Evolutionary conservation across 2,329 filamentous ascomycete species (phyloP).

Genomic region (Clonostachys byssicola): DNA sequence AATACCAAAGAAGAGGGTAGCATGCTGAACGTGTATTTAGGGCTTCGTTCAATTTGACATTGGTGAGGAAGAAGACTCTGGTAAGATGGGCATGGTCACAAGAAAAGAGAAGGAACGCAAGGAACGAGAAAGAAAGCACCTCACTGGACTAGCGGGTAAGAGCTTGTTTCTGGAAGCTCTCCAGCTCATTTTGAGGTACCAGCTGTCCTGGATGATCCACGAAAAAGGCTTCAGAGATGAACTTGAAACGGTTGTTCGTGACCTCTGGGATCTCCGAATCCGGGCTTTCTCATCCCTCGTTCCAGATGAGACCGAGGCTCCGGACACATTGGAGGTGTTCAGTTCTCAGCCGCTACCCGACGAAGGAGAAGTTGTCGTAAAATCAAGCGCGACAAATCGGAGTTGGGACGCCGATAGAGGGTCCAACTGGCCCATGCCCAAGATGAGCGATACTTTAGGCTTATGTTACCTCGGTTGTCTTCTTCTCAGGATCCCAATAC

Average conservation of each 20-base stretch:
- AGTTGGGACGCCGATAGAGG: conserved; percentile 28
- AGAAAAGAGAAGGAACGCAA: conserved; percentile 55
- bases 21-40: conserved; percentile 12
- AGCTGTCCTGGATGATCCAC: conserved; percentile 69
- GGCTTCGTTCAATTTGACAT: conserved; percentile 52
- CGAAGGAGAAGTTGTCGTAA: background rate
- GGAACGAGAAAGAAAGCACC: conserved; percentile 48
- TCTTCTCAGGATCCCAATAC: conserved; percentile 72
- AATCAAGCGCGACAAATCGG: background rate
- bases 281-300: conserved; percentile 35
- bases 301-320: conserved; percentile 9
- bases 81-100: conserved; percentile 48
- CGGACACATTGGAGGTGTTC: conserved; percentile 17
- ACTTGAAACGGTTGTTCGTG: conserved; percentile 73
- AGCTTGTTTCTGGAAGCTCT: conserved; percentile 80
- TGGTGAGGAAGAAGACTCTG: conserved; percentile 69
- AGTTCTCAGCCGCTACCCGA: conserved; percentile 27
- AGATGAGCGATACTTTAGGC: conserved; percentile 68
- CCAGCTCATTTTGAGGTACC: conserved; percentile 80
- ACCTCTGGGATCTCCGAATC: conserved; percentile 77
- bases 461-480: conserved; percentile 78
- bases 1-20: too few species aligned
- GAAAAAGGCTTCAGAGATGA: conserved; percentile 64
- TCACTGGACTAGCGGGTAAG: conserved; percentile 64
- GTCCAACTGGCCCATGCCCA: conserved; percentile 54